These are phyloP conservation scores for Chloris gayana DNA, from an alignment of 176 grass and related monocot species.

Conservation along the genomic window DNA sequence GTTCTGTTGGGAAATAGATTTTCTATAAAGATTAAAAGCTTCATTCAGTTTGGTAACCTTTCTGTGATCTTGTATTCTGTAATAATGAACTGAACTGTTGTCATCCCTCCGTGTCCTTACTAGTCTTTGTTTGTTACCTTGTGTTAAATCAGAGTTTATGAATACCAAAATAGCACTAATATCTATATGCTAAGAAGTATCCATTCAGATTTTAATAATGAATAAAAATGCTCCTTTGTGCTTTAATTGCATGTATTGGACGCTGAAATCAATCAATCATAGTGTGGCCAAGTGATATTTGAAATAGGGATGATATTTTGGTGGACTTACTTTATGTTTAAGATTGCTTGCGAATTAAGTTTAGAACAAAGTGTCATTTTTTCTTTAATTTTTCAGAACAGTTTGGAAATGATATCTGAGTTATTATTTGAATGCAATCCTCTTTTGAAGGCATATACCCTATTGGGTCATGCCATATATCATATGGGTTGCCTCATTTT, in stretches of 20 bases:
- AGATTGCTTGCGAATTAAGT: too few relatives aligned
- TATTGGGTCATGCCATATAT: not conserved
- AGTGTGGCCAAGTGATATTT: not conserved
- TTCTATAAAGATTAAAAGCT: not conserved
- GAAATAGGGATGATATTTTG: not conserved
- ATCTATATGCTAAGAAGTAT: not conserved
- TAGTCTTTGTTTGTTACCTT: not conserved
- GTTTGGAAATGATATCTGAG: not conserved
- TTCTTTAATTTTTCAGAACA: not conserved
- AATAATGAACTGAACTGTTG: not conserved
- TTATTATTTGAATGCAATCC: not conserved
- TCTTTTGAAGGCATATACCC: not conserved
- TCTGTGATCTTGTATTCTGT: not conserved
- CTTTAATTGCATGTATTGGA: not conserved
- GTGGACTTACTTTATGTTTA: not conserved
- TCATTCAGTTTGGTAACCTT: not conserved
- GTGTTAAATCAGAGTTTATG: not conserved
- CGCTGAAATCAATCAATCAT: not conserved
- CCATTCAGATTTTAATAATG: not conserved
- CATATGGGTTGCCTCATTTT: constrained; percentile 4
- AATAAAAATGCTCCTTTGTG: not conserved
- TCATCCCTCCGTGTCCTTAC: not conserved
- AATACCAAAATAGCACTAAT: not conserved
- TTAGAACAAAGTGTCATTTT: not conserved
- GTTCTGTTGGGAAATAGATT: not conserved